Conservation (phyloP, 2,329 filamentous ascomycete genomes). For the Pleurostoma richardsiae region DNA sequence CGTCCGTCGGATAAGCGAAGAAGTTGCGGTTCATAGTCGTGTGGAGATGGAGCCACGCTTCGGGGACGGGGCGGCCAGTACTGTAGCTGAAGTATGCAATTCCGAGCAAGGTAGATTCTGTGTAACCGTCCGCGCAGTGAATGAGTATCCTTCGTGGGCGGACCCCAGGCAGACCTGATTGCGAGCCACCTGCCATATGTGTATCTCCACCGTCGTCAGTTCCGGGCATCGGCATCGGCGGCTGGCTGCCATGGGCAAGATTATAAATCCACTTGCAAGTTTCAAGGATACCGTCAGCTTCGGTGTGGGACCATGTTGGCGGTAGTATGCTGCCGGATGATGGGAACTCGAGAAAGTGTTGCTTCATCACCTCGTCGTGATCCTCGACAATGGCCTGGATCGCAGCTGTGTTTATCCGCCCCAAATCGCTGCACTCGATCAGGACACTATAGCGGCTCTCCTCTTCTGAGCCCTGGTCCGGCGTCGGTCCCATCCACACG, state of each 20-base stretch:
- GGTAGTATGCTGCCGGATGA: slow-evolving; percentile 90
- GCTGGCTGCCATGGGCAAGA: slow-evolving; percentile 62
- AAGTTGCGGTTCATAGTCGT: slow-evolving; percentile 81
- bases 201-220: slow-evolving; percentile 49
- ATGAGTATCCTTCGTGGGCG: slow-evolving; percentile 70
- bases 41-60: slow-evolving; percentile 86
- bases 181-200: slow-evolving; percentile 35
- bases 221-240: slow-evolving; percentile 19
- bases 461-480: slow-evolving; percentile 58
- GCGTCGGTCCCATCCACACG: slow-evolving; percentile 85
- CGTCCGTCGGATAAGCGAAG: slow-evolving; percentile 91
- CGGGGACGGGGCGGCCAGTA: slow-evolving; percentile 71
- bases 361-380: slow-evolving; percentile 33
- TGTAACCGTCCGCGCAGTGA: slow-evolving; percentile 94
- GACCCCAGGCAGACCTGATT: slow-evolving; percentile 3
- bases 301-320: slow-evolving; percentile 75
- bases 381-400: slow-evolving; percentile 60
- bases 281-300: slow-evolving; percentile 79
- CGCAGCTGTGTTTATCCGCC: slow-evolving; percentile 65
- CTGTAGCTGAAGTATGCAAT: slow-evolving; percentile 94
- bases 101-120: slow-evolving; percentile 82
- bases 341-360: slow-evolving; percentile 68
- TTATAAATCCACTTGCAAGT: slow-evolving; percentile 89
- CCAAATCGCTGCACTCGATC: slow-evolving; percentile 85
- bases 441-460: slow-evolving; percentile 72